Percentiles rank a stretch among this genome's conserved stretches.
Evolutionary conservation across 805 yeast species (phyloP).

Genomic region (Teunomyces barrocoloradensis): DNA sequence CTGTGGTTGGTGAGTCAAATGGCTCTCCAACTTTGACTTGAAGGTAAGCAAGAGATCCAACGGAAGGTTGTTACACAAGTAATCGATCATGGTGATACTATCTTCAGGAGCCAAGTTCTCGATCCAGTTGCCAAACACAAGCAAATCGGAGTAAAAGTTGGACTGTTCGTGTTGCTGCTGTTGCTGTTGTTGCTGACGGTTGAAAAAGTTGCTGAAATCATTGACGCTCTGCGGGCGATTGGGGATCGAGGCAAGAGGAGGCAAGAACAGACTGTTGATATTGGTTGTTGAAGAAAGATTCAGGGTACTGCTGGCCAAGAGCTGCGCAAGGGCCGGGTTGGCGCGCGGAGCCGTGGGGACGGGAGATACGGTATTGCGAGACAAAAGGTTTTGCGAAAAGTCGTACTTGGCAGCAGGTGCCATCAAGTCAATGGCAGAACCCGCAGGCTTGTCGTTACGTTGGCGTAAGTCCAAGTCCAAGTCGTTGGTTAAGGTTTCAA

Average conservation of each 20-base stretch:
- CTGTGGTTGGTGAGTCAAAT: conserved; percentile 18
- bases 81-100: conserved; percentile 52
- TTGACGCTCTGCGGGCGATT: conserved; percentile 44
- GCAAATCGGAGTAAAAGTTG: conserved; percentile 50
- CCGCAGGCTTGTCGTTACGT: conserved; percentile 4
- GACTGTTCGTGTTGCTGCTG: conserved; percentile 10
- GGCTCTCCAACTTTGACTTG: conserved; percentile 45
- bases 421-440: conserved; percentile 11
- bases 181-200: conserved; percentile 10
- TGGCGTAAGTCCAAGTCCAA: conserved; percentile 42
- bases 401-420: conserved; percentile 15
- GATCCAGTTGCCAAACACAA: conserved; percentile 50
- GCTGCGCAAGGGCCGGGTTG: conserved; percentile 20
- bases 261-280: conserved; percentile 22
- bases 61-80: conserved; percentile 48
- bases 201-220: conserved; percentile 28
- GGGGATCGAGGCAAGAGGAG: conserved; percentile 32
- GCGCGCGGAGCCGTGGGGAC: conserved; percentile 13
- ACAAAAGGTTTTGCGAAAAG: conserved; percentile 13
- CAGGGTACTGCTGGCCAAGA: conserved; percentile 14
- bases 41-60: conserved; percentile 52
- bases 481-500: conserved; percentile 45
- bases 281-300: conserved; percentile 10
- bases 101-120: conserved; percentile 50
- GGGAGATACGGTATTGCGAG: conserved; percentile 22